A percentile compares a stretch with the other conserved stretches of the same genome.
These are phyloP conservation scores for Ilyonectria destructans DNA, from an alignment of 2,329 filamentous ascomycete genomes.

Conservation along the genomic window DNA sequence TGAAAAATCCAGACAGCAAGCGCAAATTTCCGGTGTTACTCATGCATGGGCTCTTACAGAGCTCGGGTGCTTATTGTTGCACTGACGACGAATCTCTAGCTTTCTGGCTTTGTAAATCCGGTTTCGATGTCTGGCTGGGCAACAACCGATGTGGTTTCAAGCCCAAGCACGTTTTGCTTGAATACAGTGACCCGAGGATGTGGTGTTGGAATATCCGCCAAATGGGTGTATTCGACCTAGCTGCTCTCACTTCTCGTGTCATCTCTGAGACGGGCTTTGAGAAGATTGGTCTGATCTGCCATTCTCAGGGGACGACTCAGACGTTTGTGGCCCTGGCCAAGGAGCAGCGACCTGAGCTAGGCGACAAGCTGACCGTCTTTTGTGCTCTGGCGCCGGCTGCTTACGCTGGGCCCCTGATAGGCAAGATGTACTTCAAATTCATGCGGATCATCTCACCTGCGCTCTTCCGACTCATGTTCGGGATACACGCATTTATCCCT, in stretches of 20 bases:
- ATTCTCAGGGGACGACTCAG: constrained; percentile 93
- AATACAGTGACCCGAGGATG: constrained; percentile 87
- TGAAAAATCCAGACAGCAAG: constrained; percentile 58
- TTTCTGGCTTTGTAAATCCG: constrained; percentile 92
- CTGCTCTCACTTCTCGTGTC: constrained; percentile 85
- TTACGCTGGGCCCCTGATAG: constrained; percentile 89
- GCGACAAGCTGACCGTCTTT: constrained; percentile 88
- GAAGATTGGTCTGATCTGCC: constrained; percentile 87
- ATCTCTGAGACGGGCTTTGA: constrained; percentile 86
- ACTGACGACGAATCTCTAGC: constrained; percentile 93
- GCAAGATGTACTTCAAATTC: constrained; percentile 92
- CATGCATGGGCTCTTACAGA: constrained; percentile 91
- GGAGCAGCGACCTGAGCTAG: constrained; percentile 89
- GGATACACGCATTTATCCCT: constrained; percentile 94
- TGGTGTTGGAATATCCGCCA: constrained; percentile 98
- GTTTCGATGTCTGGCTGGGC: constrained; percentile 96
- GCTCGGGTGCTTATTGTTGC: constrained; percentile 88
- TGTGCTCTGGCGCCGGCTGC: constrained; percentile 92
- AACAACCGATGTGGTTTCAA: constrained; percentile 93
- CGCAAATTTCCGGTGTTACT: constrained; percentile 86
- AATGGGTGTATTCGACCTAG: constrained; percentile 91
- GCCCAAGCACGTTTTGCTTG: constrained; percentile 81
- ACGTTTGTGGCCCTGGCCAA: constrained; percentile 91
- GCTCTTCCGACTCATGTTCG: constrained; percentile 87
- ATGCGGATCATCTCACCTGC: constrained; percentile 85